Evolutionary conservation across 495 filamentous ascomycete genomes (phyloP).

Genomic region (Penicillium lagena): DNA sequence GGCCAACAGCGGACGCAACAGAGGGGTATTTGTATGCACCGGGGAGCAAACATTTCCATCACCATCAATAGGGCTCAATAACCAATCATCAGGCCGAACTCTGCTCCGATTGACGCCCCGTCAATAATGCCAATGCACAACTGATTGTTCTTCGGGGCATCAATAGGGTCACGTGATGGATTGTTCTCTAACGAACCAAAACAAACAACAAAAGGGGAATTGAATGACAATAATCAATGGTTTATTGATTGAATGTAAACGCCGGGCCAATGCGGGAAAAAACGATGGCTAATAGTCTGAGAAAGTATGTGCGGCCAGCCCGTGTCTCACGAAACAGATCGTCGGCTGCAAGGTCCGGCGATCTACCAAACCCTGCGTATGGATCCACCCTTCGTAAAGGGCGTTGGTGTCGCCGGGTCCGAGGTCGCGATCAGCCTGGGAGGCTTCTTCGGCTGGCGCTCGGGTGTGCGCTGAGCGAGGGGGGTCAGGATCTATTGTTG

Average conservation of each 20-base stretch:
- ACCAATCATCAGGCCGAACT: not conserved
- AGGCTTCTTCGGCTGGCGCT: constrained; percentile 7
- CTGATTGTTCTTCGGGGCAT: constrained; percentile 2
- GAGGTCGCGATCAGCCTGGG: not conserved
- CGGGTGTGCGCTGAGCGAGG: not conserved
- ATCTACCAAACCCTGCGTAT: constrained; percentile 15
- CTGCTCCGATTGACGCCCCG: not conserved
- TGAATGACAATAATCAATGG: not conserved
- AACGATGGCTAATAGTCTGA: too few relatives aligned
- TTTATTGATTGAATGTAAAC: not conserved
- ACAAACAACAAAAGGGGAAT: too few relatives aligned
- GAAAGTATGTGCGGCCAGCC: too few relatives aligned
- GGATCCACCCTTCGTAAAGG: constrained; percentile 17
- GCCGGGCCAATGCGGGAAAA: too few relatives aligned
- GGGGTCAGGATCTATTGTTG: constrained; percentile 11
- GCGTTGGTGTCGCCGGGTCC: constrained; percentile 11
- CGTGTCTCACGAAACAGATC: constrained; percentile 7
- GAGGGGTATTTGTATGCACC: not conserved
- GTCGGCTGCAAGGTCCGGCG: constrained; percentile 7
- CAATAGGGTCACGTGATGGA: constrained; percentile 2
- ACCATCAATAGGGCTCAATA: not conserved
- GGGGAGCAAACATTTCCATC: too few relatives aligned
- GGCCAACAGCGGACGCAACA: not conserved
- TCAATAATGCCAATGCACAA: not conserved
- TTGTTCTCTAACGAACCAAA: not conserved